Evolutionary conservation across 2,329 filamentous ascomycete genomes (phyloP), one percentile per base, ranked within the genome.

Genomic region (Aspergillus felis): DNA sequence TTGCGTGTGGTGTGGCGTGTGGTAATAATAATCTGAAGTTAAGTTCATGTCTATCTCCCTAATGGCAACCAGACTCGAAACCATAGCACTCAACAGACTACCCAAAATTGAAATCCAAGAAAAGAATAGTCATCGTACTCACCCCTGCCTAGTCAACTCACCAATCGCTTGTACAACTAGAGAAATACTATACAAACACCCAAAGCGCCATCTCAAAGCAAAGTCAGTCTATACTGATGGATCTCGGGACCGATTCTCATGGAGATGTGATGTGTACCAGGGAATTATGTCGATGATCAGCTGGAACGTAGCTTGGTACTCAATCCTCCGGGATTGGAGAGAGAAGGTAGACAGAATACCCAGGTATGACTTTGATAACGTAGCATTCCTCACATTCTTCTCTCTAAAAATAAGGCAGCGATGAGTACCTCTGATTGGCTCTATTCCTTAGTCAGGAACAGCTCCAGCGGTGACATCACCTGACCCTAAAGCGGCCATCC

Each of bases 401-500:
- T 35, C 32, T 35, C 32, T 14, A 35, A 17, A 17, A 7, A 35
- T n/a, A 6, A 38, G 32, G 29, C 3, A 38, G 14, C 4, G 4
- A 32, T 35, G 5, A 6, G 14, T 35, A 35, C 4, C 12, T 35
- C 29, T 49, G 38, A 38, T 50, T 27, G 51, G 22, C 25, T 32
- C 38, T 35, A 4, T 35, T 10, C 55, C 22, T 35, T 38, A 38
- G 32, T 38, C 41, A 35, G 54, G 42, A 50, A 47, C 53, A 61
- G 50, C 50, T 57, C 24, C 27, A 46, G 10, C 20, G 42, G 42
- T 46, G 42, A 46, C 42, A 46, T 46, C 42, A 46, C 42, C 42
- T 46, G 42, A 46, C 42, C 42, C 42, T 46, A 46, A 46, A 46
- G 77, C 74, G 48, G 64, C 55, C 72, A 74, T 72, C 42, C 10